These are phyloP conservation scores for Hemileccinum rubropunctum DNA, from an alignment of 768 basidiomycete genomes.

Conservation along the genomic window DNA sequence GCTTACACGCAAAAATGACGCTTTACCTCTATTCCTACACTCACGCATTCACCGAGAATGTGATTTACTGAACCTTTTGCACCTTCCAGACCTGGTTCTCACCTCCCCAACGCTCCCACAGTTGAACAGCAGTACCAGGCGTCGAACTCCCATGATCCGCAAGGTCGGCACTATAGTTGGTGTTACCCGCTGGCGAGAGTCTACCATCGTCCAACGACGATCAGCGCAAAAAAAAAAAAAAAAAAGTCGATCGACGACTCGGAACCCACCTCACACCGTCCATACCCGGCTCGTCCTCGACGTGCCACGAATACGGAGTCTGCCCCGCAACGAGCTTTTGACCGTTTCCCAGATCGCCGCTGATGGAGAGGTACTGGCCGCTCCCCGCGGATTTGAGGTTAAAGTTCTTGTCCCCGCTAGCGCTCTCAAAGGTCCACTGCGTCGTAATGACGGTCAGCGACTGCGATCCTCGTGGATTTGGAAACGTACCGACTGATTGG, in stretches of 20 bases:
- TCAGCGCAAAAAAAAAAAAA: not conserved
- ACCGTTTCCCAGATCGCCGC: conserved; percentile 35
- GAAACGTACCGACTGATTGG: conserved; percentile 47
- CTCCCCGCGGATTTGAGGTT: conserved; percentile 41
- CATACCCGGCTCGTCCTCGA: conserved; percentile 43
- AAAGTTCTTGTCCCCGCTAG: conserved; percentile 28
- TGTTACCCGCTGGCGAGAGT: conserved; percentile 44
- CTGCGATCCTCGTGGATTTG: not conserved
- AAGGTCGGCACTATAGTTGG: conserved; percentile 44
- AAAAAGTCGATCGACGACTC: too few species aligned
- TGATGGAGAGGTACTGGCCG: conserved; percentile 41
- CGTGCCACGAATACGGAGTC: conserved; percentile 45
- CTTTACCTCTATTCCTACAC: not conserved
- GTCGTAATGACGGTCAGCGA: too few species aligned
- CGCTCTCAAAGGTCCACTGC: conserved; percentile 46
- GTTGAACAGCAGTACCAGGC: conserved; percentile 42
- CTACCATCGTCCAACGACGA: conserved; percentile 34
- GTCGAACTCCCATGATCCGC: conserved; percentile 42
- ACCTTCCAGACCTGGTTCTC: conserved; percentile 52
- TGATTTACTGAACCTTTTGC: conserved; percentile 8
- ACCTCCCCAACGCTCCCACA: conserved; percentile 50
- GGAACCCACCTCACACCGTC: conserved; percentile 42
- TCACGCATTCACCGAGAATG: not conserved
- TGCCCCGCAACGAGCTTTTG: conserved; percentile 37
- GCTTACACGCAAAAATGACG: too few species aligned